phyloP scores from a whole-genome alignment of 306 rosid species.

The Cyamopsis tetragonoloba region DNA sequence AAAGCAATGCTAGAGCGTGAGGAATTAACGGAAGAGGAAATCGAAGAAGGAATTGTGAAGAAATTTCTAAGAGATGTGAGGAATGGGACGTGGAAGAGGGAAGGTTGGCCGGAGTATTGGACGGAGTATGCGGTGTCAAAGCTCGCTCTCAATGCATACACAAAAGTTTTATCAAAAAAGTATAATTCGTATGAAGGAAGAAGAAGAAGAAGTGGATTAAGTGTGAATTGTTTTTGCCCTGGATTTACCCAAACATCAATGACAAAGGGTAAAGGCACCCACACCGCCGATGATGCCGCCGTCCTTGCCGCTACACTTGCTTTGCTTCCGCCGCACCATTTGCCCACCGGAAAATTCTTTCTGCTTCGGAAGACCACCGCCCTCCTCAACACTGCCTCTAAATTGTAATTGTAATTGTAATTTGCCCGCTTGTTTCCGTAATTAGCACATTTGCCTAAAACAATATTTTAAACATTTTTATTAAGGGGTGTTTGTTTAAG shows the following conservation, averaged over 20 bases:
- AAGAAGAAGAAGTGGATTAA: slow-evolving; percentile 25
- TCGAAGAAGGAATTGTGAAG: slow-evolving; percentile 42
- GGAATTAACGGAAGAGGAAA: slow-evolving; percentile 43
- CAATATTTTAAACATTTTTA: no score
- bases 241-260: slow-evolving; percentile 85
- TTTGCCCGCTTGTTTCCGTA: no score
- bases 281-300: slow-evolving; percentile 60
- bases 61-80: slow-evolving; percentile 50
- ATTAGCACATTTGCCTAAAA: no score
- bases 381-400: slow-evolving; percentile 1
- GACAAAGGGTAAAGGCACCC: slow-evolving; percentile 73
- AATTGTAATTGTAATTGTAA: slow-evolving; percentile 19
- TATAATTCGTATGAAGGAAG: neutral
- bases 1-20: slow-evolving; percentile 31
- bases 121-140: slow-evolving; percentile 89
- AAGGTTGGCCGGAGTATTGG: slow-evolving; percentile 90
- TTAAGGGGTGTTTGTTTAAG: no score
- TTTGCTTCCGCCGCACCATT: slow-evolving; percentile 55
- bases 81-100: slow-evolving; percentile 55
- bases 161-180: slow-evolving; percentile 57
- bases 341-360: slow-evolving; percentile 65
- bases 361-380: neutral
- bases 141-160: slow-evolving; percentile 72
- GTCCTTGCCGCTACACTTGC: slow-evolving; percentile 40
- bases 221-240: slow-evolving; percentile 76